Conservation (phyloP, 2,329 filamentous ascomycete genomes). For the Plectosphaerella plurivora region DNA sequence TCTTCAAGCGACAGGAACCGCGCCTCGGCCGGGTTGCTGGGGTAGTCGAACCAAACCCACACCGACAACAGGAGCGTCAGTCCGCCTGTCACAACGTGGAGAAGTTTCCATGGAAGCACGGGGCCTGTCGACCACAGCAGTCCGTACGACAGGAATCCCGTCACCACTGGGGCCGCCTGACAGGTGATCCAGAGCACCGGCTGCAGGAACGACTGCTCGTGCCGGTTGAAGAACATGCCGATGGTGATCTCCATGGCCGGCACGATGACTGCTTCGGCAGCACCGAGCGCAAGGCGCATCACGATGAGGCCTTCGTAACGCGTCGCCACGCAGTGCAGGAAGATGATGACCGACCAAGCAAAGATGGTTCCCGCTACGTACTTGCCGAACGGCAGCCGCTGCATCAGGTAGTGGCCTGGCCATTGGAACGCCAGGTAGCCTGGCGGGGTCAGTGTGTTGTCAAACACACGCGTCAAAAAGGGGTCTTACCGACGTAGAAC, state of each 20-base stretch:
- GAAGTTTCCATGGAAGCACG: slow-evolving; percentile 31
- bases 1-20: slow-evolving; percentile 16
- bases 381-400: slow-evolving; percentile 29
- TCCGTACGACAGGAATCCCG: slow-evolving; percentile 34
- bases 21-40: slow-evolving; percentile 11
- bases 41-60: slow-evolving; percentile 27
- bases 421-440: slow-evolving; percentile 30
- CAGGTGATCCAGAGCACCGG: slow-evolving; percentile 27
- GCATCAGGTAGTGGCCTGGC: slow-evolving; percentile 35
- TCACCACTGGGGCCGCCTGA: slow-evolving; percentile 27
- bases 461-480: neutral
- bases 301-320: slow-evolving; percentile 29
- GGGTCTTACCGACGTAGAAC: slow-evolving; percentile 31
- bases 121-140: slow-evolving; percentile 27
- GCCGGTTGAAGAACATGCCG: slow-evolving; percentile 31
- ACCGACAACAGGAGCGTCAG: slow-evolving; percentile 26
- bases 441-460: slow-evolving; percentile 21
- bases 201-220: slow-evolving; percentile 27
- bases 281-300: slow-evolving; percentile 29
- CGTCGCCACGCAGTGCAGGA: slow-evolving; percentile 30
- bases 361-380: slow-evolving; percentile 27
- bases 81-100: slow-evolving; percentile 32
- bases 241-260: slow-evolving; percentile 36
- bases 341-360: slow-evolving; percentile 28
- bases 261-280: slow-evolving; percentile 28